A percentile compares a stretch with the other conserved stretches of the same genome.
These are phyloP conservation scores for Sanghuangporus weigelae DNA, from an alignment of 1,284 basidiomycete genomes.

Conservation along the genomic window DNA sequence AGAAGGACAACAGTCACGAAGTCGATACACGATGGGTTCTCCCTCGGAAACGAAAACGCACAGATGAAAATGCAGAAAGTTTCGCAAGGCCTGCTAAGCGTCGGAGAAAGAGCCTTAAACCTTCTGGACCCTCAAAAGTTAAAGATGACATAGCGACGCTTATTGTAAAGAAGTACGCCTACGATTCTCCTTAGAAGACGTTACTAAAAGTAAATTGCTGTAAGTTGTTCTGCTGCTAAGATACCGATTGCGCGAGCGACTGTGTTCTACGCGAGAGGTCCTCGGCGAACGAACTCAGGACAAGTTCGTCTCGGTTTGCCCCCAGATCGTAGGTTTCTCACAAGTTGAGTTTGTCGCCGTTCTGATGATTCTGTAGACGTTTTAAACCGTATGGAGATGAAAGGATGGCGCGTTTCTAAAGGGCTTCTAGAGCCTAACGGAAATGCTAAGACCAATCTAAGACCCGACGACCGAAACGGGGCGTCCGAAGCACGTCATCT, in stretches of 20 bases:
- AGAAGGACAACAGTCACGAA: background rate
- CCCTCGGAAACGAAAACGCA: background rate
- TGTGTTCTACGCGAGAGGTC: constrained; percentile 66
- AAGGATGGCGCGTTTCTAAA: constrained; percentile 5
- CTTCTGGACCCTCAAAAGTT: too few relatives aligned
- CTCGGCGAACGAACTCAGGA: constrained; percentile 38
- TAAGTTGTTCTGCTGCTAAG: constrained; percentile 38
- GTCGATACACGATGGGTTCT: background rate
- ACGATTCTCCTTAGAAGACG: background rate
- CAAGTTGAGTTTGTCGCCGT: background rate
- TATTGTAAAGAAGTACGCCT: background rate
- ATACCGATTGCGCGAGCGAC: constrained; percentile 51
- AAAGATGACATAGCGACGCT: background rate
- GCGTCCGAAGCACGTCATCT: constrained; percentile 46
- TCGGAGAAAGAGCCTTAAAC: background rate
- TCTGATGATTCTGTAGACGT: constrained; percentile 41
- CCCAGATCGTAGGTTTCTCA: constrained; percentile 46
- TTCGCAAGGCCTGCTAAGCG: constrained; percentile 6
- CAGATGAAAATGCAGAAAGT: background rate
- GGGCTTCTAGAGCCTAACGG: background rate
- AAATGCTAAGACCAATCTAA: background rate
- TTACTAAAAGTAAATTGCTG: background rate
- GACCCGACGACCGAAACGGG: constrained; percentile 9
- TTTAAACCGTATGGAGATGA: constrained; percentile 43
- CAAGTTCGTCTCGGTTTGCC: constrained; percentile 60